Evolutionary conservation across 2,329 filamentous ascomycete species (phyloP).

Genomic region (Blumeria graminis): DNA sequence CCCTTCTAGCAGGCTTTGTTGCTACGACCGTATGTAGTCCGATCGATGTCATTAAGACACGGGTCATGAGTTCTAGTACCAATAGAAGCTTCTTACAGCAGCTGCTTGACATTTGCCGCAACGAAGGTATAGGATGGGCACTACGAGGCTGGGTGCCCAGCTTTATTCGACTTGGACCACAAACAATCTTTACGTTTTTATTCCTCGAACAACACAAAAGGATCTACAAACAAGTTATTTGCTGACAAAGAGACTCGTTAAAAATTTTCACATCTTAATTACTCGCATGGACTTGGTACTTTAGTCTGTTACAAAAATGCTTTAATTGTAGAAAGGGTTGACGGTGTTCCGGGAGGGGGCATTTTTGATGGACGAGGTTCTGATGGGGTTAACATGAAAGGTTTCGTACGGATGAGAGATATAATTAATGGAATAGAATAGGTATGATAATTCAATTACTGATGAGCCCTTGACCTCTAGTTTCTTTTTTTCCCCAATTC

Average conservation of each 20-base stretch:
- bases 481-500: too few relatives aligned
- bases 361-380: too few relatives aligned
- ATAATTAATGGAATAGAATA: too few relatives aligned
- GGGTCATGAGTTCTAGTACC: slow-evolving; percentile 50
- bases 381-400: too few relatives aligned
- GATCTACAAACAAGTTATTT: slow-evolving; percentile 33
- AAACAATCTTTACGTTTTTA: slow-evolving; percentile 71
- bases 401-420: too few relatives aligned
- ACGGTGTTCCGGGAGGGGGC: too few relatives aligned
- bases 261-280: too few relatives aligned
- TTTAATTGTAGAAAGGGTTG: too few relatives aligned
- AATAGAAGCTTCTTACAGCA: slow-evolving; percentile 30
- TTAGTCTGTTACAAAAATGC: too few relatives aligned
- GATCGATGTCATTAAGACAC: slow-evolving; percentile 73
- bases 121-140: slow-evolving; percentile 59
- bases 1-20: slow-evolving; percentile 55
- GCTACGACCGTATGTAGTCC: slow-evolving; percentile 69
- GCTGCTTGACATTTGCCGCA: slow-evolving; percentile 39
- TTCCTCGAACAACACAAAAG: slow-evolving; percentile 75
- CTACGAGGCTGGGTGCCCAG: slow-evolving; percentile 80
- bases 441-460: too few relatives aligned
- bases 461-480: too few relatives aligned
- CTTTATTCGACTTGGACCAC: slow-evolving; percentile 41
- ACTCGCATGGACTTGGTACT: too few relatives aligned
- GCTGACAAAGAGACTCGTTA: neutral